Evolutionary conservation across 805 yeast species (phyloP), one percentile per base, ranked within the genome.

Genomic region (Nakazawaea wickerhamii): DNA sequence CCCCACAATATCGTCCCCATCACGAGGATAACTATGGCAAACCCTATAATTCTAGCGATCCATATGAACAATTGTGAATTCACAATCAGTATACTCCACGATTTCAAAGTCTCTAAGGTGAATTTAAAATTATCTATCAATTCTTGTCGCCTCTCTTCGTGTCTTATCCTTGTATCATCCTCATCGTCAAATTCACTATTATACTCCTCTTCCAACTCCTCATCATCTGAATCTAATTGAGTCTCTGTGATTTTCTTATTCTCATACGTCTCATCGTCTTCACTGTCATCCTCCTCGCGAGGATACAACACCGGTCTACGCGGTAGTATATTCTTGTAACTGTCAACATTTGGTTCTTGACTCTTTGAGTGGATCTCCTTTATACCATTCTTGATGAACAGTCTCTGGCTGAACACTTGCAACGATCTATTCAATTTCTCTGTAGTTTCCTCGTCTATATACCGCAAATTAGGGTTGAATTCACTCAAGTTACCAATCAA

Each of bases 161-260:
- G 9, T 6, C 14, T 18, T 18, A 11, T 10, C 21, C 14, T 17
- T 10, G 5, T 23, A 13, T 15, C 30, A 5, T 36, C 41, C 14
- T 38, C 30, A 8, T 28, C 41, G 14, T 38, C 41, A 21, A 31
- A 38, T 2, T 31, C 41, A 18, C 41, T 38, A 6, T 38, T 30
- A 18, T 38, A 31, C 31, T 38, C 41, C 17, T 30, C 41, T 30
- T 30, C 40, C 4, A 37, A 20, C 9, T 9, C 15, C 9, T 37
- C 40, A 30, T 37, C 40, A 4, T 37, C 40, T 13, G 32, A 26
- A 17, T 36, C 20, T 8, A 36, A 25, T 13, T 18, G 14, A 5
- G 21, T 14, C 15, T 38, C 41, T 2, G 37, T 32, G 4, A 30
- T 30, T 17, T 30, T 38, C 22, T 38, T 23, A 17, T 40, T 8